Evolutionary conservation across 2,329 filamentous ascomycete genomes (phyloP).

Genomic region (Colletotrichum higginsianum): DNA sequence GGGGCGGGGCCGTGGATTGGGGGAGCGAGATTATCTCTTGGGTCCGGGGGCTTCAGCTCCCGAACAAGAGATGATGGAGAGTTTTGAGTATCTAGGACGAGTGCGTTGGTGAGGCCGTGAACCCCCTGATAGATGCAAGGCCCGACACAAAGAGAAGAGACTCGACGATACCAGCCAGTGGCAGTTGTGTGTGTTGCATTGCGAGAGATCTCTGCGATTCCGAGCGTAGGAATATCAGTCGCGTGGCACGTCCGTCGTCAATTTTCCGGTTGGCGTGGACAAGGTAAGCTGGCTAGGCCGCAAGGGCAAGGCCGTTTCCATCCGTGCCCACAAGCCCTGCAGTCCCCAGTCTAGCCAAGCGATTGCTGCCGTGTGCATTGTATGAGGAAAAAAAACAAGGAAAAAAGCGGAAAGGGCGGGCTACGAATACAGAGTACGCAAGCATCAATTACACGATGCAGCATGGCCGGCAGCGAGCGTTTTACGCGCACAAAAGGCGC

Average conservation of each 20-base stretch:
- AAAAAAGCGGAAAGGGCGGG: background rate
- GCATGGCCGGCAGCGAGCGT: conserved; percentile 1
- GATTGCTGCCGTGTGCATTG: conserved; percentile 1
- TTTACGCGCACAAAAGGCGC: conserved; percentile 12
- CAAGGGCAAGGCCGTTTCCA: conserved; percentile 37
- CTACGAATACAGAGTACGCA: background rate
- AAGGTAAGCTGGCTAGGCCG: conserved; percentile 5
- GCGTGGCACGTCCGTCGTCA: conserved; percentile 16
- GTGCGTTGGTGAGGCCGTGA: background rate
- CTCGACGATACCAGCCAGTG: conserved; percentile 7
- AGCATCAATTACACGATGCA: background rate
- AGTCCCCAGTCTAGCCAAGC: conserved; percentile 4
- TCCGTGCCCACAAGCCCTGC: conserved; percentile 31
- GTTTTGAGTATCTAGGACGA: background rate
- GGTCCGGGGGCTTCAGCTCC: background rate
- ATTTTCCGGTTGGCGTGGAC: conserved; percentile 12
- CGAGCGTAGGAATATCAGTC: conserved; percentile 12
- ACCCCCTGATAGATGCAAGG: background rate
- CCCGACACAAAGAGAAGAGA: background rate
- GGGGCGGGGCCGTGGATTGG: conserved; percentile 5
- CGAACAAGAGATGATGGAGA: background rate
- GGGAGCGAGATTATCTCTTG: conserved; percentile 25
- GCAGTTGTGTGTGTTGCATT: background rate
- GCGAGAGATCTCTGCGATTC: conserved; percentile 15
- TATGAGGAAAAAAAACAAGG: background rate